Evolutionary conservation across 371 early-diverging fungal species (phyloP).

Genomic region (Lichtheimia ornata): DNA sequence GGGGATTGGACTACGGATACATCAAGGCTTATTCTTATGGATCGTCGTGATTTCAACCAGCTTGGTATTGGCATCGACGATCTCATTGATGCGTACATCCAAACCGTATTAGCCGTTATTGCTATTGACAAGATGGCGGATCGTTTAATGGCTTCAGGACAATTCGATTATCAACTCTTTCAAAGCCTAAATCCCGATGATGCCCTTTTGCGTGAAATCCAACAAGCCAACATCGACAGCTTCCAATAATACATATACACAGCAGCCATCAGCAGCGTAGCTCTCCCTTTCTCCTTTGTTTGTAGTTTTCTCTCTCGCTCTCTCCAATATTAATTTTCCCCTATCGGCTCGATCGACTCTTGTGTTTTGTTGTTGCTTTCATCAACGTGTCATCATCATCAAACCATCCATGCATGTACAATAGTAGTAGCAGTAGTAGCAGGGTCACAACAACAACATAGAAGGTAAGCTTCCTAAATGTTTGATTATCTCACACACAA

Average conservation of each 20-base stretch:
- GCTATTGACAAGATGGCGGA: slow-evolving; percentile 90
- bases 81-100: slow-evolving; percentile 92
- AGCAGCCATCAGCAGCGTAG: too few relatives aligned
- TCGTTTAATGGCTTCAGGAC: slow-evolving; percentile 65
- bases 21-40: slow-evolving; percentile 85
- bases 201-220: slow-evolving; percentile 76
- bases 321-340: too few relatives aligned
- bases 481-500: too few relatives aligned
- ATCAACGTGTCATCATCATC: too few relatives aligned
- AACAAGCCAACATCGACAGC: slow-evolving; percentile 39
- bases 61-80: slow-evolving; percentile 91
- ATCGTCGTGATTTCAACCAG: slow-evolving; percentile 92
- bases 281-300: too few relatives aligned
- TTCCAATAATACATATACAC: background rate
- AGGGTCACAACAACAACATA: too few relatives aligned
- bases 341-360: too few relatives aligned
- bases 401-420: too few relatives aligned
- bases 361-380: too few relatives aligned
- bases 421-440: too few relatives aligned
- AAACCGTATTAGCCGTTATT: slow-evolving; percentile 86
- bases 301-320: too few relatives aligned
- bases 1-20: slow-evolving; percentile 89
- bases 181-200: slow-evolving; percentile 86
- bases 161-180: slow-evolving; percentile 82
- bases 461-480: too few relatives aligned